A percentile compares a stretch with the other conserved stretches of the same genome.
Evolutionary conservation across 2,329 filamentous ascomycete genomes (phyloP).

Genomic region (Pseudogymnoascus pannorum): DNA sequence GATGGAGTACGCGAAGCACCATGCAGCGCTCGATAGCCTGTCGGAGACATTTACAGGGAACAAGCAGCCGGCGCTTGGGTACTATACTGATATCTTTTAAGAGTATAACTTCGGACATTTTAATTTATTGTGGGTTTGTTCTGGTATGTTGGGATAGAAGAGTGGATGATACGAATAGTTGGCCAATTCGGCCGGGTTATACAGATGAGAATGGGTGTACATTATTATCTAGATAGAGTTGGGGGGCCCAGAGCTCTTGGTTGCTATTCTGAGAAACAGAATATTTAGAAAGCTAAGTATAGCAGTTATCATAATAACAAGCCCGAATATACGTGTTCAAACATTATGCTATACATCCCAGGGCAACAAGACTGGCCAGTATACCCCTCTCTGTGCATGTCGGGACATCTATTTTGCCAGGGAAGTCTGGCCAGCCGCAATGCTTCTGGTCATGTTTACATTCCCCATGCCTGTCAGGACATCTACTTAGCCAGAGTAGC

Average conservation of each 20-base stretch:
- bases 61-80: conserved; percentile 25
- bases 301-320: conserved; percentile 1
- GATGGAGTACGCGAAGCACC: conserved; percentile 47
- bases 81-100: conserved; percentile 25
- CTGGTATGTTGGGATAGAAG: neutral
- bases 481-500: conserved; percentile 8
- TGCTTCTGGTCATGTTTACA: neutral
- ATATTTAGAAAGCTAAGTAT: conserved; percentile 1
- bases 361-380: conserved; percentile 1
- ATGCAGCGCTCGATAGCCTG: conserved; percentile 49
- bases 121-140: neutral
- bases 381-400: neutral
- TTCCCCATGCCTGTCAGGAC: neutral
- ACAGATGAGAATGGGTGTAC: conserved; percentile 5
- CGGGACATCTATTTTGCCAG: neutral
- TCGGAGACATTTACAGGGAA: conserved; percentile 31
- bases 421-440: neutral
- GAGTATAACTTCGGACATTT: neutral
- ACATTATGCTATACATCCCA: conserved; percentile 2
- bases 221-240: conserved; percentile 8
- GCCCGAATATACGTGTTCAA: conserved; percentile 2
- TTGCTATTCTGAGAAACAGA: conserved; percentile 2
- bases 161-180: neutral
- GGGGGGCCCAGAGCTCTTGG: conserved; percentile 3
- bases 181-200: neutral